Percentiles rank a stretch among this genome's conserved stretches.
Evolutionary conservation across 2,329 filamentous ascomycete species (phyloP).

Genomic region (Colletotrichum sansevieriae): DNA sequence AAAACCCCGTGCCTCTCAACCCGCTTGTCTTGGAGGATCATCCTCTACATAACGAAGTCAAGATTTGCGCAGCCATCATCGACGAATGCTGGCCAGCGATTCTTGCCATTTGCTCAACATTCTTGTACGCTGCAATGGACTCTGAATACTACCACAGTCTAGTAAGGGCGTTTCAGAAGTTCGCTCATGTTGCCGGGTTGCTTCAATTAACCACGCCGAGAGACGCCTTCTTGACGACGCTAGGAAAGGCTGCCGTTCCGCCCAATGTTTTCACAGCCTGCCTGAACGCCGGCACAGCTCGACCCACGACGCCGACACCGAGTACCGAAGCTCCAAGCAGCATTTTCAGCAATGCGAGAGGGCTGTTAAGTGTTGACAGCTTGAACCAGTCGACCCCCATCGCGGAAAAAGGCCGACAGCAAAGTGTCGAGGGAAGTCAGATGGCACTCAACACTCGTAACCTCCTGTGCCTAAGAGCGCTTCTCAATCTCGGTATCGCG

Average conservation of each 20-base stretch:
- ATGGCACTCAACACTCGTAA: conserved; percentile 86
- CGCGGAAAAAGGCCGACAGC: conserved; percentile 70
- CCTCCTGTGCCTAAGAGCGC: conserved; percentile 86
- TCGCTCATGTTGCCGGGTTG: conserved; percentile 93
- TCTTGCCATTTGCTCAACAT: conserved; percentile 94
- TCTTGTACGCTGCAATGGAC: conserved; percentile 91
- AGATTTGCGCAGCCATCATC: conserved; percentile 84
- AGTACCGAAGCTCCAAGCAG: conserved; percentile 53
- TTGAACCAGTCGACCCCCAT: conserved; percentile 69
- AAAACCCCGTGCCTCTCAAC: conserved; percentile 85
- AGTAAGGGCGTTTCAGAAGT: conserved; percentile 93
- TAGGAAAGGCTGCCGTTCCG: conserved; percentile 93
- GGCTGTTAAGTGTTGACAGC: conserved; percentile 80
- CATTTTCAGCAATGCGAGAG: conserved; percentile 79
- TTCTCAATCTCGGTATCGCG: conserved; percentile 96
- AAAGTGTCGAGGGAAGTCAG: conserved; percentile 66
- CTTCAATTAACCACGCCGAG: conserved; percentile 86
- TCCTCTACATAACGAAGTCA: conserved; percentile 77
- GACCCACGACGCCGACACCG: conserved; percentile 59
- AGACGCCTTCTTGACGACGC: conserved; percentile 93
- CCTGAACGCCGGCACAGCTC: conserved; percentile 62
- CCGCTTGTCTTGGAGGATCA: conserved; percentile 83
- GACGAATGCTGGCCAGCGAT: conserved; percentile 96
- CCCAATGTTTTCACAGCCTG: conserved; percentile 78
- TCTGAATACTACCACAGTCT: conserved; percentile 93